Percentiles rank a stretch among this genome's conserved stretches.
These are phyloP conservation scores for Raphanus hybrid DNA, from an alignment of 441 rosid genomes.

Conservation along the genomic window DNA sequence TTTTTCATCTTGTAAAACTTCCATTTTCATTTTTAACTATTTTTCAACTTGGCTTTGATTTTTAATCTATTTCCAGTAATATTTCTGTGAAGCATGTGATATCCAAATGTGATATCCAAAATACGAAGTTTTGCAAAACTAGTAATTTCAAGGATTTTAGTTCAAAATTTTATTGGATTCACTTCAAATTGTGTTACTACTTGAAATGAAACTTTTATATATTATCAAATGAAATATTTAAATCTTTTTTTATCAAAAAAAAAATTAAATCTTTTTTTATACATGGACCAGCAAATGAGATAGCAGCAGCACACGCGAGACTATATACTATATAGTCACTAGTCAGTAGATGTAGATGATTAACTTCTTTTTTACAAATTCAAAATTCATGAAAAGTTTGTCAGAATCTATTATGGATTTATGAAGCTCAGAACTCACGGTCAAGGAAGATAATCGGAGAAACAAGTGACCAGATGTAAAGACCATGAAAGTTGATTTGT, in stretches of 20 bases:
- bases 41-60: too few relatives aligned
- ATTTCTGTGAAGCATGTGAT: background rate
- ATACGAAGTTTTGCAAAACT: background rate
- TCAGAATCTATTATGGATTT: background rate
- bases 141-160: background rate
- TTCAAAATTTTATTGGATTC: background rate
- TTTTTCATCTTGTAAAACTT: background rate
- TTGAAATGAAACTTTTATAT: too few relatives aligned
- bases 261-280: too few relatives aligned
- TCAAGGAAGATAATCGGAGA: conserved; percentile 90
- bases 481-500: conserved; percentile 37
- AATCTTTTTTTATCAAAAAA: too few relatives aligned
- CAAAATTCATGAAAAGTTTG: too few relatives aligned
- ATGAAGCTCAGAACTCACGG: conserved; percentile 71
- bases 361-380: too few relatives aligned
- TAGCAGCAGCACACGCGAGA: too few relatives aligned
- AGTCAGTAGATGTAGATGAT: too few relatives aligned
- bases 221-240: background rate
- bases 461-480: conserved; percentile 78
- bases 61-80: background rate
- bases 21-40: background rate
- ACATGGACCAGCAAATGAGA: background rate
- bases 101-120: background rate
- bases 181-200: background rate
- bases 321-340: too few relatives aligned